Evolutionary conservation across 2,329 filamentous ascomycete genomes (phyloP).

Genomic region (Fusarium sp.): DNA sequence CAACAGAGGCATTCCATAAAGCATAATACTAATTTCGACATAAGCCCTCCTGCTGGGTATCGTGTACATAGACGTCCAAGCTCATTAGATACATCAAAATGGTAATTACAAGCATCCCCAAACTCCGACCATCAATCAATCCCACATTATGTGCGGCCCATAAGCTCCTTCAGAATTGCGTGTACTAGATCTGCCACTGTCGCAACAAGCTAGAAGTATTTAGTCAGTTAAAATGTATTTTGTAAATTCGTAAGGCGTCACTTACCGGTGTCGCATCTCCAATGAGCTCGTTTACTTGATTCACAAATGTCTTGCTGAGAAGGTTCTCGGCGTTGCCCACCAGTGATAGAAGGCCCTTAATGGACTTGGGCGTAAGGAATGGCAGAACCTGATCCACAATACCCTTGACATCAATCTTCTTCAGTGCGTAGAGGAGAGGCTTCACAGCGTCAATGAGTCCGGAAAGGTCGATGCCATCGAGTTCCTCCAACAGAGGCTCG

Average conservation of each 20-base stretch:
- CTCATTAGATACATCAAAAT: constrained; percentile 13
- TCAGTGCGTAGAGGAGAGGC: constrained; percentile 55
- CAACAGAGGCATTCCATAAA: background rate
- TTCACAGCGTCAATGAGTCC: constrained; percentile 54
- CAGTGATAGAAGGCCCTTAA: constrained; percentile 52
- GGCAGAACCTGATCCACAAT: constrained; percentile 56
- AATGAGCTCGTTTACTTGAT: constrained; percentile 59
- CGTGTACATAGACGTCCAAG: constrained; percentile 11
- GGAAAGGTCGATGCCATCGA: constrained; percentile 53
- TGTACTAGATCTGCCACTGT: constrained; percentile 53
- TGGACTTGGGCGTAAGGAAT: constrained; percentile 57
- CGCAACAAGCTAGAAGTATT: constrained; percentile 48
- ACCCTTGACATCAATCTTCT: constrained; percentile 56
- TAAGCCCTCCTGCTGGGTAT: constrained; percentile 1
- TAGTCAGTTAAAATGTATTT: background rate
- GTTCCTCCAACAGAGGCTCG: constrained; percentile 54
- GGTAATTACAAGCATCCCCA: background rate
- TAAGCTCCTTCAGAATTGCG: constrained; percentile 50
- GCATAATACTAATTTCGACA: background rate
- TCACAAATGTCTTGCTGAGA: constrained; percentile 56
- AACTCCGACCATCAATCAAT: background rate
- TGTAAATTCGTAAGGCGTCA: background rate
- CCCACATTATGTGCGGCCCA: constrained; percentile 38
- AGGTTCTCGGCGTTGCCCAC: constrained; percentile 56
- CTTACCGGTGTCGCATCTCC: constrained; percentile 46